Evolutionary conservation across 768 basidiomycete species (phyloP), one percentile per base, ranked within the genome.

Genomic region (Lactarius hatsudake): DNA sequence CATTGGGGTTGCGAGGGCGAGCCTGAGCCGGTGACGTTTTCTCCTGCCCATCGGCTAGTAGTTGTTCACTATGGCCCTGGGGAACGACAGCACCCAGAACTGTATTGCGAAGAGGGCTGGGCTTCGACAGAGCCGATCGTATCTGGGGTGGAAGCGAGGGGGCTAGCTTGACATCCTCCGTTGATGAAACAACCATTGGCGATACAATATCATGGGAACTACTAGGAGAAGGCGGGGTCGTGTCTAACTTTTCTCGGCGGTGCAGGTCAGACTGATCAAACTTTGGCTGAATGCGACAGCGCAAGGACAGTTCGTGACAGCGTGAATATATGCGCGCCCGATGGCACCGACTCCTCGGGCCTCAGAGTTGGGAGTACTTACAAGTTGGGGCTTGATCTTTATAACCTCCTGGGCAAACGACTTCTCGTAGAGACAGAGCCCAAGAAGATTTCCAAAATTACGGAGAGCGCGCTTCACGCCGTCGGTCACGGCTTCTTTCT

Each of bases 401-500:
- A 85, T 79, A 10, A 99, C 81, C 74, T 96, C 91, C 58, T 89
- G 84, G 0, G 91, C 84, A 76, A 94, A 98, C 7, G 83, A 76
- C 78, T 96, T 97, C 79, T 98, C 97, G 73, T 98, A 98, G n/a
- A 98, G 78, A 77, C 97, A 99, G 73, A 97, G 96, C 1, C 97
- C 97, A 18, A 98, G 81, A 2, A 98, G 80, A 75, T 96, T 97
- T 48, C 97, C 97, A 74, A 98, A 99, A 70, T 87, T 93, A 30
- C 94, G 83, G 10, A 99, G 82, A 1, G 94, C 87, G 38, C 96
- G 88, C 77, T 99, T 99, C 62, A 96, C 79, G 0, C 84, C 96
- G 71, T 99, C 97, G 0, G 97, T 99, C 0, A 98, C 89, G 1
- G 97, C 96, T 75, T 98, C 97, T 72, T 99, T 99, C 83, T 98